Base-by-base conservation (phyloP, 163 green algal genomes). In the Chlamydomonas reinhardtii region DNA sequence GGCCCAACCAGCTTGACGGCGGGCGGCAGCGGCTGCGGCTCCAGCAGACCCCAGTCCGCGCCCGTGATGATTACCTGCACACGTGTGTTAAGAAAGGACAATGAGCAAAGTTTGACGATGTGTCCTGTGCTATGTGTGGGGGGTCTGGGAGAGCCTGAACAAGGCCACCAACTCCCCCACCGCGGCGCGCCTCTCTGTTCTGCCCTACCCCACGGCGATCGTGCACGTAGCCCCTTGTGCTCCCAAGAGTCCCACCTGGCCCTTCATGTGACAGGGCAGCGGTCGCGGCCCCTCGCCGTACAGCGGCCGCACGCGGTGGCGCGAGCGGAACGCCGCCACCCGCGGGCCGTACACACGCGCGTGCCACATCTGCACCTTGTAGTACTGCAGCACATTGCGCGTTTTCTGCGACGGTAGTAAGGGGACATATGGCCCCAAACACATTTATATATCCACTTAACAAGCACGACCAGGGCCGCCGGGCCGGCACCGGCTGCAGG, bases 11-110 rank as follows among this genome's bases (percentile, higher is more conserved):
- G 56, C 66, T 85, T 77, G 14, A 85, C 31, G 3, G 48, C 1
- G 6, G 79, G 79, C 43, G 68, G 79, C 52, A 85, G 69, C 37
- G 79, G 79, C 79, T 85, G 79, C 68, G 79, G 79, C 79, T 85
- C 79, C 52, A 85, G 12, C 16, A 85, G 79, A 24, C 79, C 79
- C 79, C 79, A 85, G 79, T 85, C 79, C 22, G 66, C 79, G 32
- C 79, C 79, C 32, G 79, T 85, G 69, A 85, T 84, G 77, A 84
- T 22, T 0, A 84, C 77, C 77, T 84, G 76, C 9, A 4, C 2
- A n/a, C 24, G 9, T 8, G n/a, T n/a, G n/a, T n/a, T n/a, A n/a
- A n/a, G n/a, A n/a, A n/a, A n/a, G n/a, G n/a, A n/a, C n/a, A n/a
- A n/a, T n/a, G n/a, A n/a, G n/a, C n/a, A n/a, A n/a, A n/a, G n/a